Evolutionary conservation across 1,284 basidiomycete genomes (phyloP), one percentile per base, ranked within the genome.

Genomic region (Cutaneotrichosporon sp.): DNA sequence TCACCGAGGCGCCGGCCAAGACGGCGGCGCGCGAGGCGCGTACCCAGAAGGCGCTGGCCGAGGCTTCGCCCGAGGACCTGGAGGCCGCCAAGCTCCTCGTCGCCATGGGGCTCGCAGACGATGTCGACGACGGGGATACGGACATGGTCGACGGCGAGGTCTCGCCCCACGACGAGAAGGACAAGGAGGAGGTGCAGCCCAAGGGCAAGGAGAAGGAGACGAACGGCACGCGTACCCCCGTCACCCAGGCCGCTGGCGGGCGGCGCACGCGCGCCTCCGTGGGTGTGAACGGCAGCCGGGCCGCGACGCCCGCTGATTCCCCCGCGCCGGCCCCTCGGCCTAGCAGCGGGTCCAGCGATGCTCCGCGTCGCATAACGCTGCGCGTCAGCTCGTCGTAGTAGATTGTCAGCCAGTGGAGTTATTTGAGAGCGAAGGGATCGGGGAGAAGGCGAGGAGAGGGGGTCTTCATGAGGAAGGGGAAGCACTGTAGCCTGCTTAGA

Each of bases 41-140:
- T 3, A 61, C 61, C 4, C 25, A 56, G 31, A 43, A 49, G 33
- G 46, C 56, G 18, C 18, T 66, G 14, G 47, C 45, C 14, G 29
- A 56, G 24, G 64, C 66, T 20, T 65, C 63, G 27, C 47, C 52
- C 22, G 69, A 69, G n/a, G 72, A 74, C 31, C 58, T 74, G 2
- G 67, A 69, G n/a, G 71, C 72, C 10, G 72, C 72, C 4, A 62
- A 62, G 29, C 66, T 74, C 20, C 59, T 74, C 1, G 55, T 72
- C 20, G 55, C 47, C 4, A 18, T 38, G 8, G 47, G 34, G 4
- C 20, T 13, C 25, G 20, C 18, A 22, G 55, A 20, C n/a, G n/a
- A n/a, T 22, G 34, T n/a, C 55, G 55, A 29, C 24, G 24, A 42
- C 9, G 46, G 33, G 8, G 46, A 38, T 18, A n/a, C 38, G 38